These are phyloP conservation scores for Trichoderma pleuroti DNA, from an alignment of 2,329 filamentous ascomycete genomes.

Conservation along the genomic window DNA sequence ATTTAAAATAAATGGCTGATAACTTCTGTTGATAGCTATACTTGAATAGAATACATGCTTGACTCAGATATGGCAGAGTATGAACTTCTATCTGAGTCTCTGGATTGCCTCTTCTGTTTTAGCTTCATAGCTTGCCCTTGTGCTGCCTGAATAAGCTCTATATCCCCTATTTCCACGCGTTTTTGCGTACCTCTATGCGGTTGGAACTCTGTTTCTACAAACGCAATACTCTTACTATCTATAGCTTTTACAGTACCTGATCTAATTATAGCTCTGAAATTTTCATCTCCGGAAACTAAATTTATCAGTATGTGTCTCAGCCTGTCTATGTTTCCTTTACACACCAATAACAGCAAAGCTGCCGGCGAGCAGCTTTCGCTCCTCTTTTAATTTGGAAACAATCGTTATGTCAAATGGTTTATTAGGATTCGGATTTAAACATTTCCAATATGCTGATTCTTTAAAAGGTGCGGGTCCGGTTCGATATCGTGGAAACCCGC, in stretches of 20 bases:
- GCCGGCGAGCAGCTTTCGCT: neutral
- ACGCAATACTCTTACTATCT: slow-evolving; percentile 3
- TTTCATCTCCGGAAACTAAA: neutral
- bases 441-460: slow-evolving; percentile 10
- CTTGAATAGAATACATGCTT: too few species aligned
- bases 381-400: neutral
- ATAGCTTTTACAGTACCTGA: neutral
- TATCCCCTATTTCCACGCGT: too few species aligned
- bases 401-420: slow-evolving; percentile 2
- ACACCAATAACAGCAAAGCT: slow-evolving; percentile 10
- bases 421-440: neutral
- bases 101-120: too few species aligned
- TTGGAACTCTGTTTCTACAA: neutral
- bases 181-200: neutral
- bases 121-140: too few species aligned
- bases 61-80: too few species aligned
- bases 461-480: slow-evolving; percentile 1
- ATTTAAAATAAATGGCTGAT: too few species aligned
- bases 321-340: neutral
- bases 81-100: too few species aligned
- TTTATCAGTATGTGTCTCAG: neutral
- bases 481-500: neutral
- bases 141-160: too few species aligned
- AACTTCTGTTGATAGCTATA: too few species aligned
- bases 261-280: neutral